A percentile compares a stretch with the other conserved stretches of the same genome.
phyloP scores from a whole-genome alignment of 805 yeast species.

The Metschnikowia amazonensis region DNA sequence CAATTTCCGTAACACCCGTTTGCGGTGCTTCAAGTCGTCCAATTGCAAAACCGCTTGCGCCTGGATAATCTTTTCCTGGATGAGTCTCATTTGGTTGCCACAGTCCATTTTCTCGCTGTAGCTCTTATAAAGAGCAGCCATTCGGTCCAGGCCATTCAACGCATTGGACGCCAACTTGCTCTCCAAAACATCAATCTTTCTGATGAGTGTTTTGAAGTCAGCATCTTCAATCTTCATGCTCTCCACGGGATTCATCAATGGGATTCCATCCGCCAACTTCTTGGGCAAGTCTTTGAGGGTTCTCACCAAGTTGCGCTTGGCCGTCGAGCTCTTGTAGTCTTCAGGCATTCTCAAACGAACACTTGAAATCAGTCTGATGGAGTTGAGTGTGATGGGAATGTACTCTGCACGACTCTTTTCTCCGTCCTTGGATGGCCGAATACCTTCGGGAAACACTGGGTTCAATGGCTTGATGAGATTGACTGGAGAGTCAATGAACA shows the following conservation, averaged over 20 bases:
- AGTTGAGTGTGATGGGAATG: conserved; percentile 79
- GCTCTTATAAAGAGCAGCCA: conserved; percentile 58
- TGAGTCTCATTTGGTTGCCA: conserved; percentile 51
- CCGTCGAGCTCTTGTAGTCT: conserved; percentile 52
- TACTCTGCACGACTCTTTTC: conserved; percentile 72
- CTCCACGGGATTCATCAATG: conserved; percentile 84
- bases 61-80: conserved; percentile 66
- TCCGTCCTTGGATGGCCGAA: conserved; percentile 73
- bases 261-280: conserved; percentile 87
- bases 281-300: conserved; percentile 76
- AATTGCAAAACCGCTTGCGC: conserved; percentile 90
- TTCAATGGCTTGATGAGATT: conserved; percentile 72
- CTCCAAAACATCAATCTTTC: conserved; percentile 81
- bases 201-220: conserved; percentile 65
- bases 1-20: conserved; percentile 85
- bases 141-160: conserved; percentile 54
- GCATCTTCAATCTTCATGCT: conserved; percentile 89
- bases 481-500: conserved; percentile 81
- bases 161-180: conserved; percentile 70
- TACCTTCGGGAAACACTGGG: conserved; percentile 81
- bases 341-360: conserved; percentile 81
- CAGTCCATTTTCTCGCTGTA: conserved; percentile 64
- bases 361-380: conserved; percentile 72
- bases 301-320: conserved; percentile 60
- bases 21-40: conserved; percentile 90